Evolutionary conservation across 768 basidiomycete genomes (phyloP), one percentile per base, ranked within the genome.

Genomic region (Leccinum truebloodii): DNA sequence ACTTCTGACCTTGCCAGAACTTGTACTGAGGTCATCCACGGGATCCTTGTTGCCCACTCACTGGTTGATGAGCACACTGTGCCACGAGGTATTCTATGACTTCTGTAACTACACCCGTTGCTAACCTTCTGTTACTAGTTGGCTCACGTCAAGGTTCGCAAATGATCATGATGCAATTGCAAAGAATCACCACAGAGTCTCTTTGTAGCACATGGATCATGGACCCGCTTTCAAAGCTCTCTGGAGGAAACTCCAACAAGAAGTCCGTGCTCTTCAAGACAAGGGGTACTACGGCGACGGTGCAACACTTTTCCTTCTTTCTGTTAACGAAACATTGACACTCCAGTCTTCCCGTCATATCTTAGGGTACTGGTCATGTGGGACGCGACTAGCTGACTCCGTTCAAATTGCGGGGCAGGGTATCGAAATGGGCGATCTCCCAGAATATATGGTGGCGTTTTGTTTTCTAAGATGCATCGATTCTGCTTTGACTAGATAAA

Each of bases 251-350:
- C 81, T 94, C 16, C 77, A 81, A 30, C 74, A 73, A 30, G 89
- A 94, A 69, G 88, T 93, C 4, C 77, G 83, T 34, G 79, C 79
- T 26, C 78, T 94, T n/a, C 91, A 92, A 69, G 77, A 76, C 54
- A 83, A 78, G 71, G 91, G 88, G 28, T 94, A 94, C 69, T 92
- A 87, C 55, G 92, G 92, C 1, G 92, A 94, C 71, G 92, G 91
- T 88, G 61, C 39, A 70, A 54, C 12, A 12, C 2, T 57, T 35
- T 56, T 52, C n/a, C 22, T 49, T 44, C 30, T 39, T 34, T 51
- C 16, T 18, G n/a, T 26, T 46, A 41, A 49, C 39, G 46, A 46
- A n/a, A 13, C 26, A 7, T 52, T 74, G 52, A 67, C 51, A 4
- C 14, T 20, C 10, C 37, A 22, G n/a, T 34, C 41, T 46, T 52